These are phyloP conservation scores for Simplicillium sp. DNA, from an alignment of 2,329 filamentous ascomycete genomes.

Conservation along the genomic window DNA sequence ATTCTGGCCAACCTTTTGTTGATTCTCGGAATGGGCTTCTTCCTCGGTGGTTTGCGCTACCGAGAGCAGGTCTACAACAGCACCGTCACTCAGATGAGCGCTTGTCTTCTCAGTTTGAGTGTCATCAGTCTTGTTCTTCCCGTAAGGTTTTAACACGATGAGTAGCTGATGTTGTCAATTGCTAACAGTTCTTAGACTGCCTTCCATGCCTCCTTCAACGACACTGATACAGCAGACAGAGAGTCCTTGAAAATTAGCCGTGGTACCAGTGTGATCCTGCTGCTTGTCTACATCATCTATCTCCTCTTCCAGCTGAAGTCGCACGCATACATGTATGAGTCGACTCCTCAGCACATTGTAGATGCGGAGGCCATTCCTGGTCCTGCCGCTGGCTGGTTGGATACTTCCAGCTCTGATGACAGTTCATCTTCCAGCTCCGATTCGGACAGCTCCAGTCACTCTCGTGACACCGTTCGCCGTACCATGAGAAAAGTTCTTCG, in stretches of 20 bases:
- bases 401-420: conserved; percentile 53
- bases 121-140: conserved; percentile 84
- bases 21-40: conserved; percentile 86
- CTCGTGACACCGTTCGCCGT: conserved; percentile 57
- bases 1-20: conserved; percentile 83
- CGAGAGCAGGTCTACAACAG: conserved; percentile 94
- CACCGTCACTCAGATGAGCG: conserved; percentile 93
- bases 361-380: conserved; percentile 86
- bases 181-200: conserved; percentile 43
- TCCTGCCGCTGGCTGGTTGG: conserved; percentile 71
- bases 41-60: conserved; percentile 76
- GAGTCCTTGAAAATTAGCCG: conserved; percentile 78
- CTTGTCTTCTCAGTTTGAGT: conserved; percentile 80
- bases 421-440: conserved; percentile 56
- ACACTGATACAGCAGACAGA: conserved; percentile 50
- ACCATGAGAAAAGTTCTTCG: conserved; percentile 69
- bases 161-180: too few relatives aligned
- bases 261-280: conserved; percentile 75
- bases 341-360: conserved; percentile 84
- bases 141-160: too few relatives aligned
- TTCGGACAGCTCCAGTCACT: conserved; percentile 52
- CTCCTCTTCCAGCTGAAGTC: conserved; percentile 87
- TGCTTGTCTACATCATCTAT: conserved; percentile 76
- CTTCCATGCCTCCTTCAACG: conserved; percentile 78
- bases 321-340: conserved; percentile 85